Base-by-base conservation (phyloP, 1,284 basidiomycete species). In the Volvariella surrecta region DNA sequence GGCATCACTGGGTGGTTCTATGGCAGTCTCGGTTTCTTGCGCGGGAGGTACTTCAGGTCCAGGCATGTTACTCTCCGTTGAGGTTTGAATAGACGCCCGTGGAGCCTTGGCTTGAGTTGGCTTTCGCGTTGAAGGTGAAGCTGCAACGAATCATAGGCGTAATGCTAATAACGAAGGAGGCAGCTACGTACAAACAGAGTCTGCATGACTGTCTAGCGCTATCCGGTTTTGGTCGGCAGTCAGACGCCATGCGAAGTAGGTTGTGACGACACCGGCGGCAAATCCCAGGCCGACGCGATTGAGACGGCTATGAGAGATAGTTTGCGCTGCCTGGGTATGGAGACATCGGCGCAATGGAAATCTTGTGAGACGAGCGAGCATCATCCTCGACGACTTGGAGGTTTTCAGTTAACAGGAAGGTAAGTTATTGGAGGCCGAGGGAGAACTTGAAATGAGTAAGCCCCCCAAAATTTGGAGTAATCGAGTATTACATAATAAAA, bases 311-410 rank as follows among this genome's bases (percentile, higher is more conserved):
- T 47, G 45, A 19, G 52, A 42, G 8, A 52, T 35, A 24, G 48
- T 46, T 41, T 45, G 58, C 30, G 58, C 46, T 15, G 64, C 48
- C 19, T 58, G 50, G 2, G 72, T 71, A 53, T 76, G 73, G 3
- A 76, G 44, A 48, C 64, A 69, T 52, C 71, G 66, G 39, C 67
- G 66, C 8, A 74, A 53, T 43, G 73, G 60, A 50, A 65, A 59
- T 60, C 64, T 65, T 48, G 64, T 56, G 19, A 68, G 54, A 50
- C 63, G 61, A 45, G 63, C 55, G 52, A 70, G 63, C 68, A 70
- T 70, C 45, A 38, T 38, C 10, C 1, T n/a, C 1, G 31, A 16
- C 6, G 24, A 6, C 24, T 28, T 28, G 24, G n/a, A 28, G 24
- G 24, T 6, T 6, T 6, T 6, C 9, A n/a, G 34, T 37, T 16